phyloP scores from a whole-genome alignment of 176 grass and related monocot species.

The Panicum miliaceum region DNA sequence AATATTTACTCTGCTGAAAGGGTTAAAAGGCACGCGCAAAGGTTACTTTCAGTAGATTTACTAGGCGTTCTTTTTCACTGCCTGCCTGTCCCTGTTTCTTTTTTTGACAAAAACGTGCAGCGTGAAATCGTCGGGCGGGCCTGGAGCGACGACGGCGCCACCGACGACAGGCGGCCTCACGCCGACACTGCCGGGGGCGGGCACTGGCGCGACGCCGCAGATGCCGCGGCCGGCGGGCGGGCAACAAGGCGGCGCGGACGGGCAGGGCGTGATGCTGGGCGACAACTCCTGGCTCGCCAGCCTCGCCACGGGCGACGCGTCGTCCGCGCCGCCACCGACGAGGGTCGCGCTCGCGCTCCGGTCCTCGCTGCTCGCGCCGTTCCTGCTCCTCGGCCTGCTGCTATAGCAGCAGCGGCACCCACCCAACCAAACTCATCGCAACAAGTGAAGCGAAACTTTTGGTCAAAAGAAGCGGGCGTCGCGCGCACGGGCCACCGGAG shows the following conservation, averaged over 20 bases:
- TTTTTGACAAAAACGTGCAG: conserved; percentile 44
- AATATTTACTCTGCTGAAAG: neutral
- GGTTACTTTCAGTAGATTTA: neutral
- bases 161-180: conserved; percentile 44
- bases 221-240: conserved; percentile 26
- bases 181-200: conserved; percentile 30
- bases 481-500: conserved; percentile 25
- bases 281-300: conserved; percentile 82
- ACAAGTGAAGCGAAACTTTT: neutral
- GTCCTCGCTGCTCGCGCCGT: conserved; percentile 26
- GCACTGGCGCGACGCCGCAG: conserved; percentile 11
- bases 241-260: conserved; percentile 11
- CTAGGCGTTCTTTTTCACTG: neutral
- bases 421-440: neutral
- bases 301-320: conserved; percentile 66
- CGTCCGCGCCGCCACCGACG: neutral
- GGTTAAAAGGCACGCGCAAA: neutral
- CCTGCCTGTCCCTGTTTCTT: neutral
- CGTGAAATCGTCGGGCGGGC: conserved; percentile 59
- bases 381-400: conserved; percentile 9
- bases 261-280: conserved; percentile 66
- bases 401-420: conserved; percentile 51
- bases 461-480: conserved; percentile 7
- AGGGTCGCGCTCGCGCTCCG: neutral
- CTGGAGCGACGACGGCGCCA: conserved; percentile 32